These are phyloP conservation scores for Fusarium agapanthi DNA, from an alignment of 2,329 filamentous ascomycete genomes.

Conservation along the genomic window DNA sequence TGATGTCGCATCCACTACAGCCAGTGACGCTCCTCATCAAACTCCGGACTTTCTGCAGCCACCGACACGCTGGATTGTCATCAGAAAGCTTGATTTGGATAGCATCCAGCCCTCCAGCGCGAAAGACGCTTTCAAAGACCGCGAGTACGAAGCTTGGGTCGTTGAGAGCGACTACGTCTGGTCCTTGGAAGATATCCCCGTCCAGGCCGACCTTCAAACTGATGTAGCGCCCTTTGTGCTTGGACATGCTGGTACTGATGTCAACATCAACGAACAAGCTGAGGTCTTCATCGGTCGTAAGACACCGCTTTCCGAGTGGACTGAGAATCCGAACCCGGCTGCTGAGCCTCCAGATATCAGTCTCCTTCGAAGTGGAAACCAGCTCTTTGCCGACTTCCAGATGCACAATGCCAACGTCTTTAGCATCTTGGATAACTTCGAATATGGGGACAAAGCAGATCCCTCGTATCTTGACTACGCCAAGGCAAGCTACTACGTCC, in stretches of 20 bases:
- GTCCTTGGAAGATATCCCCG: slow-evolving; percentile 44
- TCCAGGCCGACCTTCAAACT: slow-evolving; percentile 47
- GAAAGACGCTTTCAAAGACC: background rate
- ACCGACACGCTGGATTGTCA: slow-evolving; percentile 51
- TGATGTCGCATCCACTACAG: background rate
- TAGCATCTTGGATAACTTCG: slow-evolving; percentile 51
- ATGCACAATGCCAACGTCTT: slow-evolving; percentile 54
- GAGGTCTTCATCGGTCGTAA: slow-evolving; percentile 54
- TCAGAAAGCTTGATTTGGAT: slow-evolving; percentile 42
- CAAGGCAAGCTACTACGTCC: slow-evolving; percentile 49
- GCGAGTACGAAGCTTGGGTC: slow-evolving; percentile 45
- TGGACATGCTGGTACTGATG: slow-evolving; percentile 5
- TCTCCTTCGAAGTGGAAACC: slow-evolving; percentile 41
- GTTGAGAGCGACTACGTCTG: slow-evolving; percentile 51
- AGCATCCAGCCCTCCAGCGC: slow-evolving; percentile 10
- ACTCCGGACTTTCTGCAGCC: slow-evolving; percentile 28
- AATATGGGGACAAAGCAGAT: slow-evolving; percentile 34
- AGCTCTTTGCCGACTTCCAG: slow-evolving; percentile 53
- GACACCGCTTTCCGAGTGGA: slow-evolving; percentile 15
- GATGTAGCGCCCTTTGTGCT: slow-evolving; percentile 52
- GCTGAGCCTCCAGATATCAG: slow-evolving; percentile 3
- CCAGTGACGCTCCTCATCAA: background rate
- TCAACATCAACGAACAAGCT: slow-evolving; percentile 48
- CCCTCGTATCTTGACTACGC: slow-evolving; percentile 39
- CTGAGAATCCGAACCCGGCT: background rate